phyloP scores from a whole-genome alignment of 202 grass and related monocot species.

The Dendrocalamus latiflorus region DNA sequence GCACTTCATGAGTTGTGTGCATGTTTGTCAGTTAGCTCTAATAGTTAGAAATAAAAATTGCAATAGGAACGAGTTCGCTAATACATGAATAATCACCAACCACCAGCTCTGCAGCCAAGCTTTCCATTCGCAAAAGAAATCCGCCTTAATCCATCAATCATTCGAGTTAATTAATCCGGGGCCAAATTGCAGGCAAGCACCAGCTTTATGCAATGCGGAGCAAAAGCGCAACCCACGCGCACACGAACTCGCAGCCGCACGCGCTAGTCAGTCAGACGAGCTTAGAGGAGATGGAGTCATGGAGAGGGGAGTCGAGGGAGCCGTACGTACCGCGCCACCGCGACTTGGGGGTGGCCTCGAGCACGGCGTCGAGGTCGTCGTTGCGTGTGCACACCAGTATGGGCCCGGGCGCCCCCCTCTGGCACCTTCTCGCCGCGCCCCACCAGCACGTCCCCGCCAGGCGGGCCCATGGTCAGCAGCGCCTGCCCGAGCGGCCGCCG shows the following conservation, averaged over 20 bases:
- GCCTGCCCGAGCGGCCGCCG: slow-evolving; percentile 55
- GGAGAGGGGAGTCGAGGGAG: background rate
- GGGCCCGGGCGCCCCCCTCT: background rate
- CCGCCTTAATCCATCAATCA: too few relatives aligned
- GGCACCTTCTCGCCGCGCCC: slow-evolving; percentile 65
- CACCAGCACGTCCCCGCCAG: slow-evolving; percentile 53
- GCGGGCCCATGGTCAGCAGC: slow-evolving; percentile 55
- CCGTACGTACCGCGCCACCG: slow-evolving; percentile 65
- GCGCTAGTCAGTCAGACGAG: background rate
- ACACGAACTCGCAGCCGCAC: background rate
- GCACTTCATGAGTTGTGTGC: background rate
- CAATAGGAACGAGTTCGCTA: background rate
- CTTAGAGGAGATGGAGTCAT: background rate
- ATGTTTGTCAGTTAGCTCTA: background rate
- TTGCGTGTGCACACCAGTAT: too few relatives aligned
- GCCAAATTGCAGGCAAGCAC: too few relatives aligned
- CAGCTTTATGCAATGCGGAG: too few relatives aligned
- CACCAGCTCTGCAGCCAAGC: background rate
- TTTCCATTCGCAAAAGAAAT: background rate
- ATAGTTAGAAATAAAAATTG: background rate
- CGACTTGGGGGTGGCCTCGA: slow-evolving; percentile 65
- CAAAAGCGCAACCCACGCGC: too few relatives aligned
- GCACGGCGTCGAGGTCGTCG: background rate
- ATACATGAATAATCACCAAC: background rate
- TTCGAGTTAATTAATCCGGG: too few relatives aligned